phyloP scores from a whole-genome alignment of 2,329 filamentous ascomycete genomes.

The Aspergillus calidoustus region DNA sequence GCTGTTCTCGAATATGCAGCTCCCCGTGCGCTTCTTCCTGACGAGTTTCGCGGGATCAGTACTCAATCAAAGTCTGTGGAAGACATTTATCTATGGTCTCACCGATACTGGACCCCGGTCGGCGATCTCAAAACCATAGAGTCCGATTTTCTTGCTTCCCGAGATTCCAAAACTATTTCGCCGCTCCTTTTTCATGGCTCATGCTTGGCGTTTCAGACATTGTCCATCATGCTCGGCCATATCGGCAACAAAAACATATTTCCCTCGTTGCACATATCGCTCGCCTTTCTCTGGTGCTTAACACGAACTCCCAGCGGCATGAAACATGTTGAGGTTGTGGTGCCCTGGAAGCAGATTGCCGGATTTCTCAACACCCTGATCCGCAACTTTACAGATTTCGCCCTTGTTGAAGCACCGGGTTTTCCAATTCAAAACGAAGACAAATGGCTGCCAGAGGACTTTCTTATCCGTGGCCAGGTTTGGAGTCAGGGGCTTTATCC shows the following conservation, averaged over 20 bases:
- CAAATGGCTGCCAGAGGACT: constrained; percentile 63
- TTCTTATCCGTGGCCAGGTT: constrained; percentile 59
- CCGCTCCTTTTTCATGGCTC: constrained; percentile 44
- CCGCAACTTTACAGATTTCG: constrained; percentile 41
- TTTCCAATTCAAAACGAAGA: constrained; percentile 51
- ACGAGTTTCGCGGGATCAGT: constrained; percentile 31
- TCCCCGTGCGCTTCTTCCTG: constrained; percentile 37
- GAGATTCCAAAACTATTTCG: constrained; percentile 24
- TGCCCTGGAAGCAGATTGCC: constrained; percentile 58
- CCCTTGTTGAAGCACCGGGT: constrained; percentile 39
- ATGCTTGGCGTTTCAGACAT: constrained; percentile 47
- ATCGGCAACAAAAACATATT: constrained; percentile 57
- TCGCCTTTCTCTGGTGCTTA: constrained; percentile 58
- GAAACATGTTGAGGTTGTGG: constrained; percentile 45
- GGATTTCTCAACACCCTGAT: constrained; percentile 59
- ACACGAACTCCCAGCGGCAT: constrained; percentile 42
- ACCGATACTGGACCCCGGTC: constrained; percentile 28
- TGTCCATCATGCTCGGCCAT: constrained; percentile 52
- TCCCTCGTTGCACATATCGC: constrained; percentile 59
- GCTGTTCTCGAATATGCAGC: constrained; percentile 61
- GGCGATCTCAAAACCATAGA: constrained; percentile 19
- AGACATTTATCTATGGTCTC: constrained; percentile 26
- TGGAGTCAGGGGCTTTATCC: constrained; percentile 58
- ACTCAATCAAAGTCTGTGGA: constrained; percentile 19
- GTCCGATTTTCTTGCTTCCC: constrained; percentile 19